A percentile compares a stretch with the other conserved stretches of the same genome.
phyloP scores from a whole-genome alignment of 495 filamentous ascomycete species.

The Aspergillus nidulans region DNA sequence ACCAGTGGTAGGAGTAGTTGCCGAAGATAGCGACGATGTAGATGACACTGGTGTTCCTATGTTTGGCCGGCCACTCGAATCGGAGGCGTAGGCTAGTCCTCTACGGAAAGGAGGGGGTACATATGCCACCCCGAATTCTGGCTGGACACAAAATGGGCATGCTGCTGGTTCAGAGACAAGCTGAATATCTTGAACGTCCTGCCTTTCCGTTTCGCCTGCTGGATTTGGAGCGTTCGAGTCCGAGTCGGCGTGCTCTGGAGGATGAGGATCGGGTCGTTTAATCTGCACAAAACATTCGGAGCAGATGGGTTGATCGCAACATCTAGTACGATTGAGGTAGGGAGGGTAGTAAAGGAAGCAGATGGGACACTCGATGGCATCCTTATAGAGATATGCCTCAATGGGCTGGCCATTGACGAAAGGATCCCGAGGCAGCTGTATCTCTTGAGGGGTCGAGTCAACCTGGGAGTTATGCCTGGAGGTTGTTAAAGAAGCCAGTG shows the following conservation, averaged over 20 bases:
- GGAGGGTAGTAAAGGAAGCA: constrained; percentile 96
- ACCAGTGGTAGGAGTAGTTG: constrained; percentile 29
- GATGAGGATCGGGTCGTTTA: constrained; percentile 92
- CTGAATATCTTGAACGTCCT: constrained; percentile 52
- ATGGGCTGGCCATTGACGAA: constrained; percentile 88
- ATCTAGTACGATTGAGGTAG: constrained; percentile 91
- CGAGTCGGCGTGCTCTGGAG: constrained; percentile 74
- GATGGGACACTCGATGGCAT: constrained; percentile 86
- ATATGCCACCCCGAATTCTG: constrained; percentile 93
- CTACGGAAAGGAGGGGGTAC: constrained; percentile 82
- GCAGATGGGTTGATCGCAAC: constrained; percentile 95
- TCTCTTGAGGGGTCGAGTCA: constrained; percentile 71
- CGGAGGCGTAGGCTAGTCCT: constrained; percentile 66
- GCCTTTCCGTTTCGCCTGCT: constrained; percentile 29
- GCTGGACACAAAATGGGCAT: constrained; percentile 92
- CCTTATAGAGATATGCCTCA: constrained; percentile 90
- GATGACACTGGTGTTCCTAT: constrained; percentile 71
- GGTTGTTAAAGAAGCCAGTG: constrained; percentile 74
- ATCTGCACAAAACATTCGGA: constrained; percentile 99
- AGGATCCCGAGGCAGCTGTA: constrained; percentile 75
- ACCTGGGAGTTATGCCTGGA: constrained; percentile 61
- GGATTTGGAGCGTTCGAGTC: constrained; percentile 44
- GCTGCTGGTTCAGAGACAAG: constrained; percentile 87
- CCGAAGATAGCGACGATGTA: constrained; percentile 47
- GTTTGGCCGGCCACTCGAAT: constrained; percentile 36